Percentiles rank a stretch among this genome's conserved stretches.
Conservation (phyloP, 768 basidiomycete genomes). For the Lyophyllum shimeji region DNA sequence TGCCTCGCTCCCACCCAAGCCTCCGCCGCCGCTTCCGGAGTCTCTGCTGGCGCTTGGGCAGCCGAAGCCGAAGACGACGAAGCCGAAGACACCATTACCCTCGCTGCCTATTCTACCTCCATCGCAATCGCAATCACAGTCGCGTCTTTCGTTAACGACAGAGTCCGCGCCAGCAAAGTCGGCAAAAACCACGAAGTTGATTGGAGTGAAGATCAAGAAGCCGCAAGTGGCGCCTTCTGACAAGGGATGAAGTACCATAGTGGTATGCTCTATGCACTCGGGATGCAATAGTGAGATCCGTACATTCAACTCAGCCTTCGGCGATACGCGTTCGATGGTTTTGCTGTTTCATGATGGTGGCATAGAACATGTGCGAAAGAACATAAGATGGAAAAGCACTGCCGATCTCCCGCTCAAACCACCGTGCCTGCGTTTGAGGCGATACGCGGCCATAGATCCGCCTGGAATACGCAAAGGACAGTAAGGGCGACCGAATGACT, state of each 20-base stretch:
- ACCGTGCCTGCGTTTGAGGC: conserved; percentile 99
- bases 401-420: conserved; percentile 56
- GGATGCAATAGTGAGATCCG: neutral
- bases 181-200: conserved; percentile 25
- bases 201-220: conserved; percentile 41
- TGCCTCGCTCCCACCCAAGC: conserved; percentile 45
- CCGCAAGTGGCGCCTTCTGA: conserved; percentile 19
- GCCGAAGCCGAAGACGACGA: conserved; percentile 11
- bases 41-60: conserved; percentile 11
- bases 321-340: neutral
- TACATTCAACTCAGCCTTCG: neutral
- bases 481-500: neutral
- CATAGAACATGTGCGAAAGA: conserved; percentile 18
- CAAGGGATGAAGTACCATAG: neutral
- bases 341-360: conserved; percentile 16
- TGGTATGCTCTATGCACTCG: too few species aligned
- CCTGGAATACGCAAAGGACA: conserved; percentile 41
- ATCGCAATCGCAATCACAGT: conserved; percentile 8
- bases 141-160: conserved; percentile 5
- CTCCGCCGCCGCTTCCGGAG: conserved; percentile 29
- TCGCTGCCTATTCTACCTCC: conserved; percentile 23
- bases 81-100: conserved; percentile 21
- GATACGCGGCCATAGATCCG: conserved; percentile 99
- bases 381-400: conserved; percentile 14
- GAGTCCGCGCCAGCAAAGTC: conserved; percentile 6